A percentile compares a stretch with the other conserved stretches of the same genome.
These are phyloP conservation scores for Ustilago sp. DNA, from an alignment of 1,284 basidiomycete species.

Conservation along the genomic window DNA sequence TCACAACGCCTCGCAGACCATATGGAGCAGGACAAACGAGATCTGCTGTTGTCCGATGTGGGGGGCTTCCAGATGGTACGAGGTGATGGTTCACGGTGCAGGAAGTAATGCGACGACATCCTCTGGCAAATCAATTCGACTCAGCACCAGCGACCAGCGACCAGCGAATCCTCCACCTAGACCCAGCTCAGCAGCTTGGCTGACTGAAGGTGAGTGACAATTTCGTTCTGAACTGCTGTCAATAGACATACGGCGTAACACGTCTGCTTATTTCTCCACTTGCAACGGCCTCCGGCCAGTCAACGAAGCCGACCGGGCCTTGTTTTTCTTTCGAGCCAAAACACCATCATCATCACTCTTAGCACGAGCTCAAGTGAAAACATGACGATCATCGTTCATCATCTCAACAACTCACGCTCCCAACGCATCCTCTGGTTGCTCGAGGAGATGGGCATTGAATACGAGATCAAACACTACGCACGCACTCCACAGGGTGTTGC, in stretches of 20 bases:
- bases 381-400: constrained; percentile 63
- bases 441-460: constrained; percentile 65
- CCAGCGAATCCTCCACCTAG: neutral
- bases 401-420: constrained; percentile 66
- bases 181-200: neutral
- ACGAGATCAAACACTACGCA: constrained; percentile 65
- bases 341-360: neutral
- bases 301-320: neutral
- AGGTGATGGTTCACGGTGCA: neutral
- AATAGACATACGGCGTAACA: neutral
- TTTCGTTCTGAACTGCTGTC: neutral
- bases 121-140: neutral
- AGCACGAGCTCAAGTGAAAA: neutral
- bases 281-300: neutral
- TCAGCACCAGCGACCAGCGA: neutral
- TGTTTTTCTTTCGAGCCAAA: neutral
- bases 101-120: neutral
- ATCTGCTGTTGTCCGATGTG: neutral
- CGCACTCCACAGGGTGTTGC: constrained; percentile 56
- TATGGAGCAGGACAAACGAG: neutral
- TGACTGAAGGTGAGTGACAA: neutral
- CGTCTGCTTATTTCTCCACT: neutral
- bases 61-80: neutral
- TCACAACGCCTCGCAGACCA: neutral
- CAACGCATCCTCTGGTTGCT: constrained; percentile 68